Percentiles rank a stretch among this genome's conserved stretches.
Conservation (phyloP, 441 rosid genomes). For the Gossypium trilobum region DNA sequence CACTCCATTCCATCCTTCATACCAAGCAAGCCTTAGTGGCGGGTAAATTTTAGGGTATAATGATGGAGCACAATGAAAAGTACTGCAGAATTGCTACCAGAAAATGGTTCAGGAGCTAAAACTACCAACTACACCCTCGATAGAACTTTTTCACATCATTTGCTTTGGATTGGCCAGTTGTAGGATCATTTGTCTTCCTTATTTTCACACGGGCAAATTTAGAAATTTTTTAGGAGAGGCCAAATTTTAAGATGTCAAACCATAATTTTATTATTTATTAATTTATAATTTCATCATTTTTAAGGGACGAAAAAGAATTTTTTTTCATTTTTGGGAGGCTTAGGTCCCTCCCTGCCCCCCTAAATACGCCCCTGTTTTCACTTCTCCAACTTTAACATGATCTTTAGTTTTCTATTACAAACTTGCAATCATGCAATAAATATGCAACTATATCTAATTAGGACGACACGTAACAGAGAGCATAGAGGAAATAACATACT, state of each 20-base stretch:
- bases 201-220: no score
- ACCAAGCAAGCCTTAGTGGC: not conserved
- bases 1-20: no score
- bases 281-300: no score
- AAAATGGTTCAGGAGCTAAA: not conserved
- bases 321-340: no score
- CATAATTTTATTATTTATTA: no score
- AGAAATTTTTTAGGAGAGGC: no score
- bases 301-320: no score
- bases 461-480: not conserved
- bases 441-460: not conserved
- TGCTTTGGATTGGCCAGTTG: not conserved
- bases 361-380: not conserved
- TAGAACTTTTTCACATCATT: not conserved
- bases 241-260: no score
- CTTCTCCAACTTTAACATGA: not conserved
- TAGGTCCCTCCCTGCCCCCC: no score
- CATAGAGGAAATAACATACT: constrained; percentile 34
- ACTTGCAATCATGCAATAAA: not conserved
- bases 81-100: not conserved
- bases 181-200: not conserved
- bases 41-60: not conserved
- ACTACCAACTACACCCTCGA: not conserved
- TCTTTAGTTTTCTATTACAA: not conserved
- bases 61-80: not conserved